phyloP scores from a whole-genome alignment of 257 asterid genomes.

The Solanum stenotomum region DNA sequence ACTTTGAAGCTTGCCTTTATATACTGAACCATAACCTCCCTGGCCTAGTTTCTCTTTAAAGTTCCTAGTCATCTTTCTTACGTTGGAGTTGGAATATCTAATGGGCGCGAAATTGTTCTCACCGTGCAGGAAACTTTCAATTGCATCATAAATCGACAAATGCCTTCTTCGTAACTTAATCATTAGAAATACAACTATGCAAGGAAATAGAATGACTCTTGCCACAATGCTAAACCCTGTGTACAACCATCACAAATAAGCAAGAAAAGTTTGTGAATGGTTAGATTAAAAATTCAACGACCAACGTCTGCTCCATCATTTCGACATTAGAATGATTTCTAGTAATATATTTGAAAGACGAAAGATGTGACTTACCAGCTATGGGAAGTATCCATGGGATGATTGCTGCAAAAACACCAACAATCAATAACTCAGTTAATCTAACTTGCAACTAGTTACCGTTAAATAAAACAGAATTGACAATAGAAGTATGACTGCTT shows the following conservation, averaged over 20 bases:
- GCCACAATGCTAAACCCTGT: not conserved
- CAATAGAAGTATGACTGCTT: not conserved
- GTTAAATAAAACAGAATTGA: not conserved
- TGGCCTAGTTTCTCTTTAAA: constrained; percentile 6
- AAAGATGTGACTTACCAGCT: not conserved
- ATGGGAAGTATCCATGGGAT: not conserved
- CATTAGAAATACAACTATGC: not conserved
- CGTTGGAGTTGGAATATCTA: constrained; percentile 6
- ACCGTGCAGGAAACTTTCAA: constrained; percentile 5
- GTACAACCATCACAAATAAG: not conserved
- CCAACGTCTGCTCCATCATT: not conserved
- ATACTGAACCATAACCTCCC: constrained; percentile 5
- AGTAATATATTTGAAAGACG: not conserved
- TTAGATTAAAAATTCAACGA: too few relatives aligned
- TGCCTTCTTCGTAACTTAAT: not conserved
- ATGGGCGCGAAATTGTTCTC: constrained; percentile 4
- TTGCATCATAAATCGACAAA: not conserved
- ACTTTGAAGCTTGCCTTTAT: constrained; percentile 2
- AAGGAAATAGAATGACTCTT: not conserved
- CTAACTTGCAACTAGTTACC: not conserved
- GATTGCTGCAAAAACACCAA: not conserved
- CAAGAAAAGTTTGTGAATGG: too few relatives aligned
- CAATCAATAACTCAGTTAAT: too few relatives aligned
- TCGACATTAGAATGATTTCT: not conserved
- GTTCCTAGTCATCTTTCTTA: constrained; percentile 6